phyloP scores from a whole-genome alignment of 2,329 filamentous ascomycete species.

The Epichloe coenophiala region DNA sequence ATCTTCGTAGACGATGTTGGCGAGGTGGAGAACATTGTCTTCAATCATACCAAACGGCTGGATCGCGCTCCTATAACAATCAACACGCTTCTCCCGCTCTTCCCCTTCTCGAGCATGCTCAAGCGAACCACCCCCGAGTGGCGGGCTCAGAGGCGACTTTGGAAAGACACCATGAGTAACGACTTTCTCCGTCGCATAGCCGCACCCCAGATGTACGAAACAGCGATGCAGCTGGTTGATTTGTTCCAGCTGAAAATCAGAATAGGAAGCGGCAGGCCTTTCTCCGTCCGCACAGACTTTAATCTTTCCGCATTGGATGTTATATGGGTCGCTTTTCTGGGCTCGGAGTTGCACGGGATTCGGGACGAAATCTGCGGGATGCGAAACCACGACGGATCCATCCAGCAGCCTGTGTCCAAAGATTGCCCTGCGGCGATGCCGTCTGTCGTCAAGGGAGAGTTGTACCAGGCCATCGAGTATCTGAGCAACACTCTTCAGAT shows the following conservation, averaged over 20 bases:
- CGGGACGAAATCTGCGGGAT: not conserved
- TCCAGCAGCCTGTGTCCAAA: not conserved
- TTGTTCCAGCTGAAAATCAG: constrained; percentile 20
- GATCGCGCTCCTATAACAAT: constrained; percentile 24
- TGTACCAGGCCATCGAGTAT: not conserved
- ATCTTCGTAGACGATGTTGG: constrained; percentile 26
- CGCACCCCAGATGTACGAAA: constrained; percentile 20
- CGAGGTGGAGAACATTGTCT: constrained; percentile 30
- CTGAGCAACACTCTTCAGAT: not conserved
- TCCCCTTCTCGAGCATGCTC: constrained; percentile 20
- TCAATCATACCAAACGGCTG: constrained; percentile 27
- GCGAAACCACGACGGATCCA: not conserved
- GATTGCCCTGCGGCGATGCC: not conserved
- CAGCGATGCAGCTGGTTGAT: constrained; percentile 16
- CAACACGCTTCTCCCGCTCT: constrained; percentile 18
- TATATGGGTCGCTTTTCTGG: constrained; percentile 18
- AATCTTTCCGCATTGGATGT: constrained; percentile 18
- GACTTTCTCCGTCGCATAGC: constrained; percentile 17
- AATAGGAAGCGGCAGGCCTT: constrained; percentile 13
- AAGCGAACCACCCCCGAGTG: constrained; percentile 18
- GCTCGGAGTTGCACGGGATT: constrained; percentile 5
- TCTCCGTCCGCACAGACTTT: constrained; percentile 15
- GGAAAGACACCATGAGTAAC: constrained; percentile 25
- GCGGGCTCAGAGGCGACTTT: constrained; percentile 19
- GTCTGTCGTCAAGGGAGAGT: not conserved